Evolutionary conservation across 768 basidiomycete genomes (phyloP).

Genomic region (Hericium erinaceus): DNA sequence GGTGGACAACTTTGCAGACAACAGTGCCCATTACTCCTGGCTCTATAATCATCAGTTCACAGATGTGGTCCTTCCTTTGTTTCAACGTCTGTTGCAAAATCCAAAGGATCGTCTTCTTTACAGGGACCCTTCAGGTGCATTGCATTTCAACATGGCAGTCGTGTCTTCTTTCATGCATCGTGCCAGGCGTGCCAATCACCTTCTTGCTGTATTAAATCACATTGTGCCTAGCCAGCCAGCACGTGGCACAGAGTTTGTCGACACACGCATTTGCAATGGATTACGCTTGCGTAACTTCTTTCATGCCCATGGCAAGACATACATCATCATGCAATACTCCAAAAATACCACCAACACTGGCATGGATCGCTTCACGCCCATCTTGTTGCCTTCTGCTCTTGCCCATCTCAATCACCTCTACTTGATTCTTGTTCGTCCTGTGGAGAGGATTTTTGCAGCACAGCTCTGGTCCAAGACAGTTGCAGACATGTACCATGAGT

Average conservation of each 20-base stretch:
- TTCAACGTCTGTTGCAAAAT: background rate
- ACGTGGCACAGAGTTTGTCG: background rate
- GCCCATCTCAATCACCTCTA: background rate
- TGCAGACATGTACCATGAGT: too few species aligned
- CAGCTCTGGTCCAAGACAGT: too few species aligned
- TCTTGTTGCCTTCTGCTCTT: background rate
- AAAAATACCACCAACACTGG: background rate
- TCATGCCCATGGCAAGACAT: background rate
- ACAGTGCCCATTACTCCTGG: background rate
- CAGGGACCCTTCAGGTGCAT: background rate
- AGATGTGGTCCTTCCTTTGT: background rate
- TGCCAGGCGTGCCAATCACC: background rate
- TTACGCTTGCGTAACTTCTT: background rate
- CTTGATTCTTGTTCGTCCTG: background rate
- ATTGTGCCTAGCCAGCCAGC: background rate
- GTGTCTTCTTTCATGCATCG: background rate
- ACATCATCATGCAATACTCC: background rate
- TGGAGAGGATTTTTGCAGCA: background rate
- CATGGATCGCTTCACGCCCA: background rate
- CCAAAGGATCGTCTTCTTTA: background rate
- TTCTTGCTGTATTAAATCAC: background rate
- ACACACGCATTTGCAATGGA: background rate
- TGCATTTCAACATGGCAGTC: background rate
- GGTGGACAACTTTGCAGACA: background rate
- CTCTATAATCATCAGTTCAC: background rate